Percentiles rank a stretch among this genome's conserved stretches.
phyloP scores from a whole-genome alignment of 257 asterid genomes.

The Solanum pennellii region DNA sequence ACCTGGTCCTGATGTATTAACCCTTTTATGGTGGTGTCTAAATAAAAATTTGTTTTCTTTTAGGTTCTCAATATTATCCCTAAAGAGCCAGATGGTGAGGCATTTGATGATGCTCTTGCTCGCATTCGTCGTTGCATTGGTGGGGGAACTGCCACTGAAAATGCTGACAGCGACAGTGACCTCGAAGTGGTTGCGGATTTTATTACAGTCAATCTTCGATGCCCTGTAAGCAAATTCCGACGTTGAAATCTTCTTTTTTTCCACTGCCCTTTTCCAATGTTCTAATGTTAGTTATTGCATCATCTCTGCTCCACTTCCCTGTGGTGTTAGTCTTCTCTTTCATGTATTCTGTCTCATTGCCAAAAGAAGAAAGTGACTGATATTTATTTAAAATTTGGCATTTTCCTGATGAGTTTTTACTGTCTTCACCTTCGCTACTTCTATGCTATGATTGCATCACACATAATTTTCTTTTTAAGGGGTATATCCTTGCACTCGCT shows the following conservation, averaged over 20 bases:
- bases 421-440: neutral
- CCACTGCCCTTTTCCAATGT: neutral
- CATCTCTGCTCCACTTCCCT: neutral
- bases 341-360: neutral
- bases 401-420: neutral
- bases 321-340: neutral
- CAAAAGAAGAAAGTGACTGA: neutral
- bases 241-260: neutral
- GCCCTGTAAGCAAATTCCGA: slow-evolving; percentile 51
- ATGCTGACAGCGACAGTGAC: slow-evolving; percentile 83
- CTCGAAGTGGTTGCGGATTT: slow-evolving; percentile 73
- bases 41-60: neutral
- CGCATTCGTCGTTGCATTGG: slow-evolving; percentile 39
- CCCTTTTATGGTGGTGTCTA: neutral
- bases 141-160: slow-evolving; percentile 59
- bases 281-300: neutral
- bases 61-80: slow-evolving; percentile 64
- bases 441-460: neutral
- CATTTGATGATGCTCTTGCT: slow-evolving; percentile 61
- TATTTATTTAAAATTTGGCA: neutral
- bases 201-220: slow-evolving; percentile 67
- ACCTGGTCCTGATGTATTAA: neutral
- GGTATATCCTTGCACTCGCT: neutral
- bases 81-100: slow-evolving; percentile 64
- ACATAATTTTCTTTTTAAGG: neutral